phyloP scores from a whole-genome alignment of 1,139 yeast genomes.

The Yamadazyma diospyri region DNA sequence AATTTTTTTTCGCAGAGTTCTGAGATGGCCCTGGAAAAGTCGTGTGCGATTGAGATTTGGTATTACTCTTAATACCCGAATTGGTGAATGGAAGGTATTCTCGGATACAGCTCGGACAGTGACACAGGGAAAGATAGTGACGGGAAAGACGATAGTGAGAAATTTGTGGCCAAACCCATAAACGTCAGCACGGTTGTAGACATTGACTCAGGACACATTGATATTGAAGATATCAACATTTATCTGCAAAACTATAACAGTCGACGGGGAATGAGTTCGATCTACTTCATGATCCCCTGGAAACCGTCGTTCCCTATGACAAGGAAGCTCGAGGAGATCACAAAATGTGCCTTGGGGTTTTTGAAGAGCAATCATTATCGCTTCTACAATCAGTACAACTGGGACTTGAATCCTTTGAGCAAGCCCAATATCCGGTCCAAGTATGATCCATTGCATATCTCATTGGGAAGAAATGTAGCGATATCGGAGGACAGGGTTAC shows the following conservation, averaged over 20 bases:
- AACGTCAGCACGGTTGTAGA: background rate
- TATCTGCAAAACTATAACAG: conserved; percentile 14
- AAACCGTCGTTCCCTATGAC: conserved; percentile 8
- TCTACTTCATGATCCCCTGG: conserved; percentile 13
- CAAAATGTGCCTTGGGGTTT: conserved; percentile 7
- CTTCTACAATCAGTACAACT: conserved; percentile 9
- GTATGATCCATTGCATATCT: conserved; percentile 9
- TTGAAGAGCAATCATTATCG: conserved; percentile 7
- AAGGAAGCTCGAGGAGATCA: conserved; percentile 4
- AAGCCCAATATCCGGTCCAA: conserved; percentile 1
- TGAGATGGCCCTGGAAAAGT: conserved; percentile 3
- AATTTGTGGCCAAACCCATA: background rate
- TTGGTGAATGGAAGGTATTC: conserved; percentile 10
- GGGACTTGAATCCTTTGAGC: conserved; percentile 7
- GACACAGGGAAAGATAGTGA: conserved; percentile 7
- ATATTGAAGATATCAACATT: conserved; percentile 5
- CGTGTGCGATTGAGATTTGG: conserved; percentile 6
- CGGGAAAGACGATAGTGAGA: no score
- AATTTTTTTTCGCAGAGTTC: conserved; percentile 1
- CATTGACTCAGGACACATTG: background rate
- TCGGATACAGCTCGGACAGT: conserved; percentile 11
- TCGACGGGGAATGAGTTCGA: conserved; percentile 10
- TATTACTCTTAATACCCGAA: conserved; percentile 1
- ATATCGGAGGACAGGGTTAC: background rate
- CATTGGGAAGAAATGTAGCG: conserved; percentile 4